Base-by-base conservation (phyloP, 2,329 filamentous ascomycete species). In the Byssoonygena ceratinophila region DNA sequence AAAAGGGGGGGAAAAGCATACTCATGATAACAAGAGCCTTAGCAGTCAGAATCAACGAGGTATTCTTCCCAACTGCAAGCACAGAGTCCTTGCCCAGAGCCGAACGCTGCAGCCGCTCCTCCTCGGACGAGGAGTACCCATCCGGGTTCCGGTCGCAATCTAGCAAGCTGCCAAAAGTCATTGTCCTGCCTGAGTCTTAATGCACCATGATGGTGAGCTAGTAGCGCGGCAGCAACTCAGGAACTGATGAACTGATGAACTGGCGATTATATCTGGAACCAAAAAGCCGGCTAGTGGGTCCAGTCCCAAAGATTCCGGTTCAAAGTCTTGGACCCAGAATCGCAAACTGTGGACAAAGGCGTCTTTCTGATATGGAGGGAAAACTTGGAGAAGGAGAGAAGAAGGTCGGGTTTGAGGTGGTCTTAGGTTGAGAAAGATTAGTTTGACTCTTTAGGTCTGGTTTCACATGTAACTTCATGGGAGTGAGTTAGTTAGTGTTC, bases 21-120 rank as follows among this genome's bases (percentile, higher is more conserved):
- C 79, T 79, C 51, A 78, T 64, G 11, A 84, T 72, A 56, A 81
- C 73, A 47, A 84, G 70, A 27, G 78, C 74, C 59, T 84, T 80
- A 1, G 75, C 77, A 18, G 75, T 76, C 39, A 85, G 68, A 1
- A 79, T 82, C 46, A 85, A 68, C 23, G 76, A 79, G 9, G 78
- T 78, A 64, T 79, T 76, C 54, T 76, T 72, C 59, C 76, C 78
- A 16, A 83, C 75, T 46, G 68, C 64, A 52, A 82, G 67, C 37
- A 75, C 77, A 46, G 70, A 64, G 46, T 46, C 47, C 14, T 37
- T 45, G 11, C 46, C 51, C 5, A 31, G 11, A 7, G 22, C 44
- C 20, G 29, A 12, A 32, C 22, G 31, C 20, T 23, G 41, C 14
- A 39, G 32, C 16, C 20, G 49, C 23, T 46, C 50, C 25, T 52